phyloP scores from a whole-genome alignment of 2,329 filamentous ascomycete species.

The Ophiocordyceps camponoti-floridani region DNA sequence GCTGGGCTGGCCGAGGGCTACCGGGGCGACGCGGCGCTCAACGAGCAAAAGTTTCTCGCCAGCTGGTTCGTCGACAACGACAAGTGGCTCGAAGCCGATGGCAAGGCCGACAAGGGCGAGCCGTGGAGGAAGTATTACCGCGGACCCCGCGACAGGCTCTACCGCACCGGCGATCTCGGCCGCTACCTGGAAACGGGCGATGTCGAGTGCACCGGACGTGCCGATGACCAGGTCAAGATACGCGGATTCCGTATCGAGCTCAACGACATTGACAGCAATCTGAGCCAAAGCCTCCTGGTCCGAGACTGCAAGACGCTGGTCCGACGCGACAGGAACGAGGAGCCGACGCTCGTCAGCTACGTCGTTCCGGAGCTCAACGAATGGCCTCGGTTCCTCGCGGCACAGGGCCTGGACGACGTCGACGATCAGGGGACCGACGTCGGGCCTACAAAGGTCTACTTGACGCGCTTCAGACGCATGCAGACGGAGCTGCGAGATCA shows the following conservation, averaged over 20 bases:
- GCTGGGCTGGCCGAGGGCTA: conserved; percentile 76
- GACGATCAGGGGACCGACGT: conserved; percentile 32
- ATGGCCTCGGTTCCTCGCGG: conserved; percentile 52
- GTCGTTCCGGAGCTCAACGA: conserved; percentile 62
- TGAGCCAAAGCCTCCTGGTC: conserved; percentile 57
- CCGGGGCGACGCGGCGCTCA: conserved; percentile 39
- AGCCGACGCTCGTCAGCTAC: conserved; percentile 73
- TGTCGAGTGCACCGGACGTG: conserved; percentile 62
- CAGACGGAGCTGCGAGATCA: conserved; percentile 40
- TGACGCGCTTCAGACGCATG: conserved; percentile 26
- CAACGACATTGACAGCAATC: conserved; percentile 74
- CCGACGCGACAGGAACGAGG: conserved; percentile 29
- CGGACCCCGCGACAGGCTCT: conserved; percentile 71
- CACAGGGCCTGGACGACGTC: conserved; percentile 32
- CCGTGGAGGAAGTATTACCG: conserved; percentile 65
- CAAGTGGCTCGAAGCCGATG: conserved; percentile 48
- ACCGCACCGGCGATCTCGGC: conserved; percentile 76
- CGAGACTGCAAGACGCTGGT: conserved; percentile 77
- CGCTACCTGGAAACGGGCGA: conserved; percentile 51
- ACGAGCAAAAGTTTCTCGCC: conserved; percentile 55
- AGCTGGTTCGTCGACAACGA: conserved; percentile 75
- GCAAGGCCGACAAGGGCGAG: conserved; percentile 37
- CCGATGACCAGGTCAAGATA: conserved; percentile 87
- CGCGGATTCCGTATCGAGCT: conserved; percentile 92
- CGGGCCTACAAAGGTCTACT: conserved; percentile 21